Percentiles rank a stretch among this genome's conserved stretches.
These are phyloP conservation scores for Ziziphus jujuba DNA, from an alignment of 306 rosid species.

Conservation along the genomic window DNA sequence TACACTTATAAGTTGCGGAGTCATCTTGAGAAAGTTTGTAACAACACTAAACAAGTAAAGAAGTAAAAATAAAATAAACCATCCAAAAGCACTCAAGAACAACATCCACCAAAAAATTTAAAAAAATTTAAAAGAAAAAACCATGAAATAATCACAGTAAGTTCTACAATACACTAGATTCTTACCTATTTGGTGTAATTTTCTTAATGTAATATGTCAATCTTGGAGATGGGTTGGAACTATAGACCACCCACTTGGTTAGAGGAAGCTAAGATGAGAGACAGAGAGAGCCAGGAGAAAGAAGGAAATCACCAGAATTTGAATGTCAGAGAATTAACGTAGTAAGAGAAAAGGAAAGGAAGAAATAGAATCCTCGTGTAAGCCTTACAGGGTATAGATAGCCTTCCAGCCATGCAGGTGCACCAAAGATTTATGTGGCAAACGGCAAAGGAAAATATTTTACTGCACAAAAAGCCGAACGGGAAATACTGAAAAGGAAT, in stretches of 20 bases:
- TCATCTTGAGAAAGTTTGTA: slow-evolving; percentile 1
- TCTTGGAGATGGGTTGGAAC: slow-evolving; percentile 22
- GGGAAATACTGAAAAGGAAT: background rate
- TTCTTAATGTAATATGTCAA: slow-evolving; percentile 18
- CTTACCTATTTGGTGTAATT: slow-evolving; percentile 21
- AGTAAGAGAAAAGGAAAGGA: slow-evolving; percentile 39
- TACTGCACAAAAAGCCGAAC: background rate
- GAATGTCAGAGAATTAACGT: slow-evolving; percentile 49
- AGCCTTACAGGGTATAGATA: slow-evolving; percentile 45
- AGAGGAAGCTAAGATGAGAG: slow-evolving; percentile 2
- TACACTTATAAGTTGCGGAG: slow-evolving; percentile 4
- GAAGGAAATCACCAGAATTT: slow-evolving; percentile 50
- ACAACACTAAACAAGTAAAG: background rate
- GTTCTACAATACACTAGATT: slow-evolving; percentile 3
- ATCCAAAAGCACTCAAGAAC: too few relatives aligned
- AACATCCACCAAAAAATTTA: too few relatives aligned
- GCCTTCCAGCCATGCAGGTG: slow-evolving; percentile 67
- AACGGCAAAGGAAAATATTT: slow-evolving; percentile 25
- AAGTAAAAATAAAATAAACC: background rate
- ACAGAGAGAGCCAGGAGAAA: slow-evolving; percentile 21
- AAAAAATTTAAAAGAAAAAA: too few relatives aligned
- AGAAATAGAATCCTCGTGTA: slow-evolving; percentile 56
- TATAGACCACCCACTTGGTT: slow-evolving; percentile 24
- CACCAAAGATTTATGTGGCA: slow-evolving; percentile 30
- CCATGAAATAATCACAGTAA: slow-evolving; percentile 22